phyloP scores from a whole-genome alignment of 495 filamentous ascomycete genomes.

The Hyaloscypha bicolor region DNA sequence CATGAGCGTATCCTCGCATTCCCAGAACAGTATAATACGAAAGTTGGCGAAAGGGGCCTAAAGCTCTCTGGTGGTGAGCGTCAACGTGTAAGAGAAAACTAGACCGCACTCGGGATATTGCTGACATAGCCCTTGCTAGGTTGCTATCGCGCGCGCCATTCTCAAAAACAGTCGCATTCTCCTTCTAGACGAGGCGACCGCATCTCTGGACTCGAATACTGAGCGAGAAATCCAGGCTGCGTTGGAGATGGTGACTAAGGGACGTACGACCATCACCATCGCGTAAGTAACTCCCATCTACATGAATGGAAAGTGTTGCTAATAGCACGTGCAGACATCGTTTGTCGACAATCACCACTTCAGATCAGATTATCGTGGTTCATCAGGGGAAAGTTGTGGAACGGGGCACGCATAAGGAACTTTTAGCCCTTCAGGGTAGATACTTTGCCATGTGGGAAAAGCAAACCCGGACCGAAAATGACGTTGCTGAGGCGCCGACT shows the following conservation, averaged over 20 bases:
- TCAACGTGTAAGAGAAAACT: conserved; percentile 42
- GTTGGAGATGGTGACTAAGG: conserved; percentile 59
- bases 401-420: conserved; percentile 7
- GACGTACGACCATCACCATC: conserved; percentile 54
- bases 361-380: conserved; percentile 13
- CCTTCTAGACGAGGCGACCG: conserved; percentile 17
- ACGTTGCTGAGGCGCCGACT: conserved; percentile 8
- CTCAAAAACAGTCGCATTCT: conserved; percentile 41
- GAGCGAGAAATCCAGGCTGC: conserved; percentile 62
- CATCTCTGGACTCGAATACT: conserved; percentile 43
- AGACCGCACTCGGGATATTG: conserved; percentile 10
- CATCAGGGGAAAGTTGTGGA: conserved; percentile 10
- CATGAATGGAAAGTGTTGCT: conserved; percentile 4
- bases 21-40: conserved; percentile 50
- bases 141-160: conserved; percentile 70
- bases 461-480: conserved; percentile 9
- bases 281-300: conserved; percentile 12
- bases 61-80: conserved; percentile 44
- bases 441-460: conserved; percentile 5
- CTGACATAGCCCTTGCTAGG: conserved; percentile 11
- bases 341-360: conserved; percentile 1
- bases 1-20: conserved; percentile 40
- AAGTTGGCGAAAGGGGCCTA: conserved; percentile 38
- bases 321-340: conserved; percentile 14
- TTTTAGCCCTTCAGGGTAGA: background rate